Evolutionary conservation across 2,329 filamentous ascomycete genomes (phyloP).

Genomic region (Aspergillus terreus): DNA sequence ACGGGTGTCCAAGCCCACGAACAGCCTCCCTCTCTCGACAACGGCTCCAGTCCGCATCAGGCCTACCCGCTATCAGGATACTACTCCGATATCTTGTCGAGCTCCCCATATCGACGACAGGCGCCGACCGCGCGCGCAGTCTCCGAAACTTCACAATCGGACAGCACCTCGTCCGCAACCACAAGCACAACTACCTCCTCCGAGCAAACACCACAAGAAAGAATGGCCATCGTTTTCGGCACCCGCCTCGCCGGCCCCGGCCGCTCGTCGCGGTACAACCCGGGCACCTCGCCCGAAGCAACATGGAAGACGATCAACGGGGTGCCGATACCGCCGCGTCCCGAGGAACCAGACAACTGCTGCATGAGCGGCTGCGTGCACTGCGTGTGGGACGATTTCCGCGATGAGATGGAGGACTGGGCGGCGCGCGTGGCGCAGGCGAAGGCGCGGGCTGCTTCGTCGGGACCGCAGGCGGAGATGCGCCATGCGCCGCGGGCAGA

Average conservation of each 20-base stretch:
- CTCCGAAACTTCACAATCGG: constrained; percentile 8
- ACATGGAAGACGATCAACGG: constrained; percentile 64
- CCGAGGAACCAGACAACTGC: constrained; percentile 92
- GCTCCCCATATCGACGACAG: constrained; percentile 21
- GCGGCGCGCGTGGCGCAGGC: constrained; percentile 63
- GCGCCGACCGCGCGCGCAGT: constrained; percentile 16
- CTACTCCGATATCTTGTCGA: constrained; percentile 41
- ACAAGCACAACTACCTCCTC: constrained; percentile 13
- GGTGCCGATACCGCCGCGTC: constrained; percentile 75
- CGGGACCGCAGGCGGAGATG: constrained; percentile 27
- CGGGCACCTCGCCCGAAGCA: constrained; percentile 57
- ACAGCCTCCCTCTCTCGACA: constrained; percentile 2
- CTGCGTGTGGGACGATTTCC: constrained; percentile 90
- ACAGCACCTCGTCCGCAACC: constrained; percentile 15
- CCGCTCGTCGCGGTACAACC: constrained; percentile 54
- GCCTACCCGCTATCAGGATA: constrained; percentile 42
- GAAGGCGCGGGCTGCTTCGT: constrained; percentile 33
- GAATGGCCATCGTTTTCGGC: constrained; percentile 73
- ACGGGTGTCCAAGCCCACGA: constrained; percentile 11
- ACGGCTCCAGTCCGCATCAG: constrained; percentile 21
- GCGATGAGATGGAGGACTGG: constrained; percentile 93
- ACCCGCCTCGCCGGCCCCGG: constrained; percentile 71
- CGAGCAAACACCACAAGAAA: constrained; percentile 37
- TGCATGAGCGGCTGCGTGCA: constrained; percentile 99
- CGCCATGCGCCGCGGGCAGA: constrained; percentile 33